Base-by-base conservation (phyloP, 306 rosid species). In the Cajanus cajan region DNA sequence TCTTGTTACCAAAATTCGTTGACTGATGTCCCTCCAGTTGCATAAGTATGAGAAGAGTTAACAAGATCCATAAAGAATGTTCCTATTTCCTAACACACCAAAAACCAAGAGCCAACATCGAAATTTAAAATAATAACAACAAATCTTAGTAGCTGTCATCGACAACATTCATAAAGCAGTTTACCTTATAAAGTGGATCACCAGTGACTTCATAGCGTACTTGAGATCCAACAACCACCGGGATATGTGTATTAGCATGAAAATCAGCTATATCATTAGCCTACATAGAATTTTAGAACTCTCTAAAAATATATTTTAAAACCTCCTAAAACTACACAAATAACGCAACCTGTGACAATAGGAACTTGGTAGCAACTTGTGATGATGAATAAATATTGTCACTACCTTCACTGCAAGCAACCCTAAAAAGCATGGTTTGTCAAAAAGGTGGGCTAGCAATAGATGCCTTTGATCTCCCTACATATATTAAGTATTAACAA, bases 1-100 rank as follows among this genome's bases (percentile, higher is more conserved):
- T 77, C 77, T 54, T 43, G 18, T 31, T 93, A 93, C 98, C 98
- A 93, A 84, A 88, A 88, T 76, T 93, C 98, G 4, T 62, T 1
- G 73, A 73, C 85, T 18, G 98, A 93, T 74, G 98, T 87, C 87
- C 98, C 98, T 87, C 98, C 98, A 9, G 98, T 93, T 80, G 98
- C 98, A 78, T 89, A 93, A 80, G 84, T 82, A 71, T 93, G 96
- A 69, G 96, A 91, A 66, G 98, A 89, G 87, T 93, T 91, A 43
- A 93, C 86, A 50, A 87, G 19, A 59, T 91, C 84, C 98, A 93
- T 88, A 66, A 93, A 93, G 87, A 84, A 93, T 33, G 76, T 88
- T 31, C 89, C 87, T 11, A 93, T 88, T 70, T 88, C 94, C 98
- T 93, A 84, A 54, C 34, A 48, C 41, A 48, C 54, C 68, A 78